Evolutionary conservation across 176 grass and related monocot species (phyloP).

Genomic region (Ensete glaucum): DNA sequence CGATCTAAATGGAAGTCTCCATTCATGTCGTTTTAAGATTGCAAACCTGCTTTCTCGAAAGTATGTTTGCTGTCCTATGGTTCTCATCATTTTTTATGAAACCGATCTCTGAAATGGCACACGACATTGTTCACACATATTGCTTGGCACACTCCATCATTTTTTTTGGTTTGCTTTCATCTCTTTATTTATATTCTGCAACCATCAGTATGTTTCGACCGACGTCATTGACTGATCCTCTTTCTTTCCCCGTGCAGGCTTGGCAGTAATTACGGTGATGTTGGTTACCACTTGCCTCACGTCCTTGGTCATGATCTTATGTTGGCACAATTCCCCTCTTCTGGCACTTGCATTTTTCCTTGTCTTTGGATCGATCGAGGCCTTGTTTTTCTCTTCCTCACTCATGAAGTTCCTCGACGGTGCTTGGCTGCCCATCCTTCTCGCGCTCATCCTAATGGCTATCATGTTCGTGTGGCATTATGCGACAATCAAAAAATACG

Average conservation of each 20-base stretch:
- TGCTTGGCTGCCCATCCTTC: conserved; percentile 23
- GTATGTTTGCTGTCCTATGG: too few relatives aligned
- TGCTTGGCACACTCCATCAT: too few relatives aligned
- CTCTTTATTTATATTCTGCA: neutral
- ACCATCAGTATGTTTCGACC: too few relatives aligned
- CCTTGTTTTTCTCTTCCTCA: conserved; percentile 14
- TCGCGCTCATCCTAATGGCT: conserved; percentile 4
- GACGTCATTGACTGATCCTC: too few relatives aligned
- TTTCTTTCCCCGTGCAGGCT: neutral
- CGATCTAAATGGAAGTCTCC: neutral
- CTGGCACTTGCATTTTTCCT: conserved; percentile 12
- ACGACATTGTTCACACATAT: neutral
- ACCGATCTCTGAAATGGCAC: neutral
- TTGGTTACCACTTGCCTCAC: conserved; percentile 19
- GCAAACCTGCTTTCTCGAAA: too few relatives aligned
- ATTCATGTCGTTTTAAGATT: too few relatives aligned
- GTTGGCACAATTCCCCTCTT: conserved; percentile 5
- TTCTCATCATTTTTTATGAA: neutral
- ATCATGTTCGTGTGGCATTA: conserved; percentile 18
- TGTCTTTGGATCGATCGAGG: conserved; percentile 18
- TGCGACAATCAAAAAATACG: conserved; percentile 15
- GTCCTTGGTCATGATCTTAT: conserved; percentile 18
- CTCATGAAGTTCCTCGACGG: conserved; percentile 17
- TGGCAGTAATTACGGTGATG: conserved; percentile 20
- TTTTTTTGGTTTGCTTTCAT: neutral